Conservation (phyloP, 805 yeast genomes). For the Dipodascopsis uninucleata region DNA sequence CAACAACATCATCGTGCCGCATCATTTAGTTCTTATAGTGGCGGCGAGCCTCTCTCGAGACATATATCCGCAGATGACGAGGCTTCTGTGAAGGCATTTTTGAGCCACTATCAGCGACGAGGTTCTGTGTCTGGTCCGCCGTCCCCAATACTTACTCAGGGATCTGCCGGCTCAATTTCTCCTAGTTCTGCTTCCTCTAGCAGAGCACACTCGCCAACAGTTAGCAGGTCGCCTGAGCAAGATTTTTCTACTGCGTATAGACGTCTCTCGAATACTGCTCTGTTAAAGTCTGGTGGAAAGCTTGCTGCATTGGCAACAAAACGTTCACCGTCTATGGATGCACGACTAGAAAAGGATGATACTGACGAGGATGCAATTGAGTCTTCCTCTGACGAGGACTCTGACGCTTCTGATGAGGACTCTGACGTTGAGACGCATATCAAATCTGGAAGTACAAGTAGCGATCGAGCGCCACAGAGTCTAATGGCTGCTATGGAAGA, state of each 20-base stretch:
- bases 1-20: conserved; percentile 15
- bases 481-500: conserved; percentile 33
- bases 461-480: conserved; percentile 31
- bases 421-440: conserved; percentile 24
- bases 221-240: conserved; percentile 4
- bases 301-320: conserved; percentile 21
- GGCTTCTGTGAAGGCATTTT: conserved; percentile 10
- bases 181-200: conserved; percentile 11
- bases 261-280: conserved; percentile 26
- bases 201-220: conserved; percentile 6
- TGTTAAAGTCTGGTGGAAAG: conserved; percentile 29
- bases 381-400: conserved; percentile 26
- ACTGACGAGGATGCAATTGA: conserved; percentile 31
- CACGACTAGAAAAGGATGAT: conserved; percentile 26
- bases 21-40: conserved; percentile 12
- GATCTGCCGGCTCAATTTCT: conserved; percentile 7
- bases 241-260: conserved; percentile 29
- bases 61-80: conserved; percentile 24
- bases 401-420: conserved; percentile 29
- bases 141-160: conserved; percentile 15
- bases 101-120: conserved; percentile 10
- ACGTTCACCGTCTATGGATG: conserved; percentile 20
- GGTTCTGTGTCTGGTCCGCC: conserved; percentile 6
- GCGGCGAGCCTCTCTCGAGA: conserved; percentile 16
- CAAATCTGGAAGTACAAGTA: background rate